Evolutionary conservation across 164 flowering plant genomes (phyloP).

Genomic region (Echeveria elegans): DNA sequence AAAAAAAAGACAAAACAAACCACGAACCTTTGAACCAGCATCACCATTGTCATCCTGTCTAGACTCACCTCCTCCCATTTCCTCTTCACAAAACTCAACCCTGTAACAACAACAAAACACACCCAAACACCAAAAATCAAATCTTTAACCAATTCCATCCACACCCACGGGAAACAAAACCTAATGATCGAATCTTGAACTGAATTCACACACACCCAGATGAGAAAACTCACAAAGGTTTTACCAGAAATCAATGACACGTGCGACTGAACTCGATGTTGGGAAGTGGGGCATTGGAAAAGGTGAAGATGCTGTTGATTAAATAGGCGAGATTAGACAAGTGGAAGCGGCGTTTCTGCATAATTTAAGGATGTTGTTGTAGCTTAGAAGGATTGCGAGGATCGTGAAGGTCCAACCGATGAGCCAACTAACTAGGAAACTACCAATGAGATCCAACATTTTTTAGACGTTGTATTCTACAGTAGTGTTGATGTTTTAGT

Average conservation of each 20-base stretch:
- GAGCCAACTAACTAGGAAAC: not conserved
- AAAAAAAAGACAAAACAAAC: not conserved
- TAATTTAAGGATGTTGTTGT: not conserved
- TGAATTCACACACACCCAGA: not conserved
- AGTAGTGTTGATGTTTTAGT: not conserved
- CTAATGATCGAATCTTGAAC: not conserved
- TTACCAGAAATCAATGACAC: not conserved
- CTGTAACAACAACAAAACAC: not conserved
- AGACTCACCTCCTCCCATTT: not conserved
- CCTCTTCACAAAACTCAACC: not conserved
- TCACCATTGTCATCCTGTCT: not conserved
- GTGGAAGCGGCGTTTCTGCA: constrained; percentile 1
- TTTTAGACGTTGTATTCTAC: not conserved
- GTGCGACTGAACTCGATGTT: not conserved
- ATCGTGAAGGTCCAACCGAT: constrained; percentile 4
- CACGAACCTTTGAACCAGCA: not conserved
- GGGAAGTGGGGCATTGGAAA: not conserved
- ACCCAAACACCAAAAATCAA: not conserved
- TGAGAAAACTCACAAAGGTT: not conserved
- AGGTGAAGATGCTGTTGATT: not conserved
- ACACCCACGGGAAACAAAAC: not conserved
- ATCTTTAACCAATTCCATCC: not conserved
- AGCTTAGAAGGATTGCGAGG: not conserved
- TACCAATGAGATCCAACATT: not conserved
- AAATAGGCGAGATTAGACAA: not conserved